A percentile compares a stretch with the other conserved stretches of the same genome.
phyloP scores from a whole-genome alignment of 345 rosid species.

The Mercurialis annua region DNA sequence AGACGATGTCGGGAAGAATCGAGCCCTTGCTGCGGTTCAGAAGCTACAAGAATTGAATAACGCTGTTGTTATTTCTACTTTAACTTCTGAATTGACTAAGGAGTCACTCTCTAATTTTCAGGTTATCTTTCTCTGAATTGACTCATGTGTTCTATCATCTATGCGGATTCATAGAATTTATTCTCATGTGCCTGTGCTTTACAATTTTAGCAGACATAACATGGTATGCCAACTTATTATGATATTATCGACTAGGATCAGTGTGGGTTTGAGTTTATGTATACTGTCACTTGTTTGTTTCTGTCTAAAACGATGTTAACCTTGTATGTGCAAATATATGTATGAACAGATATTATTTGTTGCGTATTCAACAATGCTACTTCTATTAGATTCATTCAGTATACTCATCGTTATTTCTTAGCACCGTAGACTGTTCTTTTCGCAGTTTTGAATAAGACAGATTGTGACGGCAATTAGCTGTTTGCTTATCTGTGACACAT shows the following conservation, averaged over 20 bases:
- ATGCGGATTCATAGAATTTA: not conserved
- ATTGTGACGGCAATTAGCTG: not conserved
- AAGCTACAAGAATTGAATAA: constrained; percentile 31
- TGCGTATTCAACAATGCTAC: too few relatives aligned
- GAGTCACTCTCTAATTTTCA: constrained; percentile 76
- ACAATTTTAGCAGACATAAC: too few relatives aligned
- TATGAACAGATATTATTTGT: too few relatives aligned
- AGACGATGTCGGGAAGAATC: constrained; percentile 25
- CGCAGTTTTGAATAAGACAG: not conserved
- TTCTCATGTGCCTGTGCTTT: too few relatives aligned
- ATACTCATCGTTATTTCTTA: too few relatives aligned
- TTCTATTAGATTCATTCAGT: too few relatives aligned
- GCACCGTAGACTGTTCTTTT: too few relatives aligned
- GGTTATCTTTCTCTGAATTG: constrained; percentile 36
- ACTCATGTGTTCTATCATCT: too few relatives aligned
- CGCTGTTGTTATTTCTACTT: constrained; percentile 19
- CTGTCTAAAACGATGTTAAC: not conserved
- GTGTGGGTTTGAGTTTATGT: not conserved
- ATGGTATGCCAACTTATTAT: too few relatives aligned
- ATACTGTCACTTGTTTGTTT: not conserved
- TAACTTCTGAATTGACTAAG: constrained; percentile 40
- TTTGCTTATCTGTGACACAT: not conserved
- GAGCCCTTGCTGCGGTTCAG: constrained; percentile 27
- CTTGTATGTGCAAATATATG: not conserved
- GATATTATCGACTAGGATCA: too few relatives aligned